Base-by-base conservation (phyloP, 1,139 yeast species). In the Nakaseomyces delphensis region DNA sequence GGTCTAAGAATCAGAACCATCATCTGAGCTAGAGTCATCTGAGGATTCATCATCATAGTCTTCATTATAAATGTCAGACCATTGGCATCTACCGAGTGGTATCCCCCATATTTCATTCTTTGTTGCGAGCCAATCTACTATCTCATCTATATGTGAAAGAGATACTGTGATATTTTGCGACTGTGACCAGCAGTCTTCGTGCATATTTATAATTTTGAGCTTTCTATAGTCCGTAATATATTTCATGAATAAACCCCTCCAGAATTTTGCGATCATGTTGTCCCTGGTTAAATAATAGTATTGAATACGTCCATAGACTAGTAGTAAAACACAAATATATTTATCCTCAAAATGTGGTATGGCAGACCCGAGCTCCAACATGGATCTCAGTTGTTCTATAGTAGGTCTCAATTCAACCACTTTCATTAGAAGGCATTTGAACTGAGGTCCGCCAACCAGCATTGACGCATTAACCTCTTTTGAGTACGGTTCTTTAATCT, bases 71-170 rank as follows among this genome's bases (percentile, higher is more conserved):
- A 54, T 44, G 15, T 53, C 40, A 32, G 52, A 48, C 64, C 64
- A 60, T 36, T 46, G 53, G 38, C 62, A 59, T 30, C 42, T 51
- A 1, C 61, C 63, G 15, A 60, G 42, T 3, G 63, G 62, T 11
- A 60, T 50, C 2, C 63, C 64, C 64, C 64, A 60, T 19, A 60
- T 56, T 27, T 56, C 54, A 21, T 49, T 45, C 23, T 52, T 44
- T 1, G 48, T 49, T 19, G 46, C 43, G 16, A 60, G 43, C 52
- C 59, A 50, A 30, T 57, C 61, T n/a, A 56, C 57, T 5, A 59
- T 39, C 41, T 59, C 63, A 43, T 60, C 64, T 36, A 58, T 43
- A 43, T 59, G 62, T 14, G 50, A 29, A 10, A 54, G 45, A 11
- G 43, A 25, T 5, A 57, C 50, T 6, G 36, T 43, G 13, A 45